Evolutionary conservation across 768 basidiomycete species (phyloP), one percentile per base, ranked within the genome.

Genomic region (Boletus eberwhitei): DNA sequence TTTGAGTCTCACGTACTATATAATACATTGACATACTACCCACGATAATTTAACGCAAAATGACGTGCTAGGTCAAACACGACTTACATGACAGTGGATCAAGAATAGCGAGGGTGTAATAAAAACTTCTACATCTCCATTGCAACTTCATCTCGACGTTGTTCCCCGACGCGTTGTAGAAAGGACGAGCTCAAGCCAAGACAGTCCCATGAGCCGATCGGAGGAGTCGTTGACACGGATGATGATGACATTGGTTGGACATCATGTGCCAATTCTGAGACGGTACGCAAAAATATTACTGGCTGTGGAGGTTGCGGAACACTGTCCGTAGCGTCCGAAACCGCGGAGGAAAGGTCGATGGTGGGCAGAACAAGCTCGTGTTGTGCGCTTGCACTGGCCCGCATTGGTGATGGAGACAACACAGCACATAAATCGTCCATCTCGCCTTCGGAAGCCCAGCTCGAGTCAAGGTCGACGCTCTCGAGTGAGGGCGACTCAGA

Each of bases 291-390:
- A 19, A 61, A 34, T 8, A 62, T 42, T 51, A 50, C 34, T 8
- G 62, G 66, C 19, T 59, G 59, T 48, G 59, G 59, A 34, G 54
- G 55, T 1, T 35, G 29, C 0, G 55, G 40, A 54, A 44, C 29
- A 31, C 51, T 52, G 37, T 49, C 37, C 19, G 43, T 29, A 8
- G 52, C 48, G 8, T 48, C 51, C 14, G 59, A 39, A 26, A 79
- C 80, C 8, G 76, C 70, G 6, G 83, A 78, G 0, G 87, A 87
- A 58, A 88, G 79, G 66, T 90, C 88, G 49, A 91, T 77, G 1
- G 83, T 87, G 5, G 90, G 90, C n/a, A 92, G 72, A 12, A 93
- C 70, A 54, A 94, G 81, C 3, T 88, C 88, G 19, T 80, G 74
- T 4, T 87, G 74, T 12, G 85, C 81, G 62, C 89, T 85, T 22